Evolutionary conservation across 495 filamentous ascomycete species (phyloP).

Genomic region (Penicillium cataractarum): DNA sequence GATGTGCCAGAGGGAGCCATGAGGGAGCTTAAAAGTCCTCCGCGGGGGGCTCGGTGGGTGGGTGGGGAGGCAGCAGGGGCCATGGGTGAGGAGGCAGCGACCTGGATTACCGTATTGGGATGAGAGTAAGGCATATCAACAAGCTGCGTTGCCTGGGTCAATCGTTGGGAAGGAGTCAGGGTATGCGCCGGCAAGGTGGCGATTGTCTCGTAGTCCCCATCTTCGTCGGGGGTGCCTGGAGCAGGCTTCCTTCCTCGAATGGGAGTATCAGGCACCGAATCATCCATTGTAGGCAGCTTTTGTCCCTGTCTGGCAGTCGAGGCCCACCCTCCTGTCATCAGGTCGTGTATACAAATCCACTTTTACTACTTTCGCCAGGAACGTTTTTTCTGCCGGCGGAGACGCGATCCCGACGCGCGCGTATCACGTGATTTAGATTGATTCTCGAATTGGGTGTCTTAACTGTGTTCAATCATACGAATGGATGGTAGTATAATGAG

Average conservation of each 20-base stretch:
- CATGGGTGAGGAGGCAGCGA: constrained; percentile 80
- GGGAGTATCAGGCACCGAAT: constrained; percentile 52
- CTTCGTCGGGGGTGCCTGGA: constrained; percentile 38
- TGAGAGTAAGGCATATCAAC: constrained; percentile 43
- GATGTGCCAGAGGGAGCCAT: constrained; percentile 82
- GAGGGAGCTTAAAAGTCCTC: constrained; percentile 54
- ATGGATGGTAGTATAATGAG: neutral
- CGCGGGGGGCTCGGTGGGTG: constrained; percentile 32
- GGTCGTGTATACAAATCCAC: neutral
- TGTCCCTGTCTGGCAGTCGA: constrained; percentile 12
- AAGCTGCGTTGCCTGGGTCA: constrained; percentile 76
- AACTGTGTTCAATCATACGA: neutral
- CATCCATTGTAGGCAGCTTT: constrained; percentile 35
- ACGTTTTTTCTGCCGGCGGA: constrained; percentile 38
- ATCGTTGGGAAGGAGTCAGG: constrained; percentile 45
- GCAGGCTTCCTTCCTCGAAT: constrained; percentile 51
- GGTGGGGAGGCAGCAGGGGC: constrained; percentile 52
- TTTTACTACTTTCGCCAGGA: constrained; percentile 11
- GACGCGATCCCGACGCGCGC: constrained; percentile 28
- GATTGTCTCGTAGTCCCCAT: constrained; percentile 58
- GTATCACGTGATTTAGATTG: constrained; percentile 31
- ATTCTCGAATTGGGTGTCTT: neutral
- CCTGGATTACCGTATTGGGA: constrained; percentile 65
- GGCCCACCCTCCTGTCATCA: constrained; percentile 21
- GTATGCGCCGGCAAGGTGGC: constrained; percentile 59